Conservation (phyloP, 139 green algal genomes). For the Picocystis salinarum region DNA sequence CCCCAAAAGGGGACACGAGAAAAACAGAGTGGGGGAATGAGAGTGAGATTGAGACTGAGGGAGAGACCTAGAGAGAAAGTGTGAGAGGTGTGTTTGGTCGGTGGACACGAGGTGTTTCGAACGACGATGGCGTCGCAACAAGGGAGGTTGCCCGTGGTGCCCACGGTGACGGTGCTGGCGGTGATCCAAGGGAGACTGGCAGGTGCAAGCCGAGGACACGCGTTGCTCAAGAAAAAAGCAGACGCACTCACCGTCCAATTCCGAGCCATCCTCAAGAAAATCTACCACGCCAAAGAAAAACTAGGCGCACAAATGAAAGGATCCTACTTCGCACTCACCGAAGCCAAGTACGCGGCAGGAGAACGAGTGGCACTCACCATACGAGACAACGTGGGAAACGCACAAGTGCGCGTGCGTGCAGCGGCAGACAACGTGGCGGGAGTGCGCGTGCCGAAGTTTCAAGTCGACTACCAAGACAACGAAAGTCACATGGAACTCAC, state of each 20-base stretch:
- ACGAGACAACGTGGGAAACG: constrained; percentile 63
- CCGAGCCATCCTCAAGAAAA: constrained; percentile 40
- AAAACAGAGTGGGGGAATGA: too few species aligned
- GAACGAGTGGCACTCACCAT: constrained; percentile 87
- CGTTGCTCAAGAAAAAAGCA: constrained; percentile 98
- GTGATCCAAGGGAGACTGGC: constrained; percentile 74
- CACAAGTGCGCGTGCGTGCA: constrained; percentile 23
- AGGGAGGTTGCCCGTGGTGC: constrained; percentile 44
- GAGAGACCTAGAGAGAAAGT: too few species aligned
- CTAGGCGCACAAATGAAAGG: constrained; percentile 82
- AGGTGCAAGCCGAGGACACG: constrained; percentile 81
- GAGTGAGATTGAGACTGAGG: too few species aligned
- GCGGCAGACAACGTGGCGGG: constrained; percentile 88
- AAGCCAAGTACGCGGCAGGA: constrained; percentile 84
- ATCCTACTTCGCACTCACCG: constrained; percentile 78
- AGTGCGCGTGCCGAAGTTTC: constrained; percentile 88
- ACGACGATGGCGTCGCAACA: too few species aligned
- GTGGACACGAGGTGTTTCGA: too few species aligned
- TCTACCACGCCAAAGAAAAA: constrained; percentile 74
- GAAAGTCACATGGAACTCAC: constrained; percentile 72
- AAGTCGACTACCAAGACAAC: constrained; percentile 14
- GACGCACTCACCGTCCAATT: constrained; percentile 89
- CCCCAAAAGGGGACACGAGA: too few species aligned
- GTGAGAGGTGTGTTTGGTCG: too few species aligned
- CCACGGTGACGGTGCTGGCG: constrained; percentile 77